Base-by-base conservation (phyloP, 345 rosid species). In the Bruguiera parviflora region DNA sequence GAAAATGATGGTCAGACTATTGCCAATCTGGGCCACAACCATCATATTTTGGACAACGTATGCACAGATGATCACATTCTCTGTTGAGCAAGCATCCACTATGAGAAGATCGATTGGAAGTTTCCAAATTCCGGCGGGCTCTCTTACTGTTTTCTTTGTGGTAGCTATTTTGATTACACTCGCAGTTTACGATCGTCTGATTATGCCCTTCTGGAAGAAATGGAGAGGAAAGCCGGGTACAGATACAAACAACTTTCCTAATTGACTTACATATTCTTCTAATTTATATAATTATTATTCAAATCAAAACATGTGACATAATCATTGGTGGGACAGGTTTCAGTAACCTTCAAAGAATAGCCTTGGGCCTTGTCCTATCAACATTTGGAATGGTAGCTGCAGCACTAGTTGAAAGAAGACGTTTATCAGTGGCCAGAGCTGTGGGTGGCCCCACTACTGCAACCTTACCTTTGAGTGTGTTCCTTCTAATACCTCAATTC, bases 11-110 rank as follows among this genome's bases (percentile, higher is more conserved):
- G 73, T 67, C 25, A 72, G 82, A 29, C 65, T 86, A n/a, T 64
- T 88, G 68, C 89, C 93, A 22, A 76, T 88, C 8, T 88, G 93
- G 93, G 87, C 89, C 20, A 86, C 87, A 27, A 86, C 93, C 28
- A 88, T 88, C 31, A 71, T 86, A 29, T 86, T 88, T 49, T 86
- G 90, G 90, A 88, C 90, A 0, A 56, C 84, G 4, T 83, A 80
- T 47, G 93, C 93, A 0, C 93, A 88, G 72, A 77, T 88, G 90
- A 84, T 86, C 37, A 86, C 89, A 25, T 88, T 86, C 79, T 84
- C 87, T 0, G 89, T 88, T 29, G 89, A 83, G 77, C 90, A 84
- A 77, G 93, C 93, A 16, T 73, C 84, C 47, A 86, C 90, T 56
- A 83, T 88, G 90, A 81, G 83, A 60, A 71, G 90, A 80, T 72